Conservation (phyloP, 345 rosid species). For the Eucalyptus sp. region DNA sequence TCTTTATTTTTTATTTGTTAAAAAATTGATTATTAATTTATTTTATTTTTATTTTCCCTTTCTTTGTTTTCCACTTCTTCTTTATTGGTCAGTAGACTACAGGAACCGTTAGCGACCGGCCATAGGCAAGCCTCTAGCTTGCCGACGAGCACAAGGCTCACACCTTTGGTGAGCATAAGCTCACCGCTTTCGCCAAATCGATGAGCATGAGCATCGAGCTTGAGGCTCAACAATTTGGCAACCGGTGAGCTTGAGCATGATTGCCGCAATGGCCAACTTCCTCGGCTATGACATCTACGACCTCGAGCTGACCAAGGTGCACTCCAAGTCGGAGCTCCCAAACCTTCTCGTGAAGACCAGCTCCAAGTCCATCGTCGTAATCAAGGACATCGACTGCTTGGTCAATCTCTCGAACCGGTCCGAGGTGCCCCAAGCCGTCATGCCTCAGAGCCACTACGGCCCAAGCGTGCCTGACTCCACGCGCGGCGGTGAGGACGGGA, state of each 20-base stretch:
- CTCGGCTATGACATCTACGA: neutral
- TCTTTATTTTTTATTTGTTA: fast-evolving
- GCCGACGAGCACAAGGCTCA: fast-evolving
- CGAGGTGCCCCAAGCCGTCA: neutral
- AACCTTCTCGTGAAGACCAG: neutral
- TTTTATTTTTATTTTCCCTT: too few species aligned
- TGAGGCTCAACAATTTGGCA: too few species aligned
- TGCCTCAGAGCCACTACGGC: fast-evolving
- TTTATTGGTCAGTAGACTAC: too few species aligned
- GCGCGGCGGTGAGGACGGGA: neutral
- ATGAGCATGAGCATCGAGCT: fast-evolving
- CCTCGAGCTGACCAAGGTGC: neutral
- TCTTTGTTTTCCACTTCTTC: too few species aligned
- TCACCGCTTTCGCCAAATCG: fast-evolving
- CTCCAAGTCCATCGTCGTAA: neutral
- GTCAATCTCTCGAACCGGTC: neutral
- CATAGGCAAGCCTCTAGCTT: fast-evolving
- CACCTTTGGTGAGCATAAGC: fast-evolving
- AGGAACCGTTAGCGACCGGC: fast-evolving
- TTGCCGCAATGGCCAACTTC: neutral
- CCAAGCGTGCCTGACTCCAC: neutral
- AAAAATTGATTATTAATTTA: too few species aligned
- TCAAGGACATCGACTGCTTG: neutral
- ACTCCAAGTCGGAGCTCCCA: neutral
- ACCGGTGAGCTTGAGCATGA: neutral